Conservation (phyloP, 2,329 filamentous ascomycete species). For the Ophiostoma ulmi region DNA sequence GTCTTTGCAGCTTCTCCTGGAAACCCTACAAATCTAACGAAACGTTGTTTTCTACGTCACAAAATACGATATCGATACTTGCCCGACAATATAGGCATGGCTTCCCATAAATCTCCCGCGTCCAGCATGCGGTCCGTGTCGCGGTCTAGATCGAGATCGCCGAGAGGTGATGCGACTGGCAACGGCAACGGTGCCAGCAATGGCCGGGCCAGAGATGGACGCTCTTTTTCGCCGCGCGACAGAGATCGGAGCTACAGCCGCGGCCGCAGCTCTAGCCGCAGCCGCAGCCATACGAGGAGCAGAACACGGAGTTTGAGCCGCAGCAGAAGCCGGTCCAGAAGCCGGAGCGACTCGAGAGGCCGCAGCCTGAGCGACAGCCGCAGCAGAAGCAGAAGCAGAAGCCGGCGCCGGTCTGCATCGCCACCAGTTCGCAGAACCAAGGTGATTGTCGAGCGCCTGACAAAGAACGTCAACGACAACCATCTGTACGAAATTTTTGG, state of each 20-base stretch:
- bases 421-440: slow-evolving; percentile 23
- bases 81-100: slow-evolving; percentile 7
- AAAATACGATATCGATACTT: background rate
- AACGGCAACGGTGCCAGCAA: background rate
- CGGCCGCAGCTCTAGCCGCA: slow-evolving; percentile 27
- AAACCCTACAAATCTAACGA: too few relatives aligned
- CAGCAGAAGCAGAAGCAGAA: slow-evolving; percentile 29
- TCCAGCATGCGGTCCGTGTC: slow-evolving; percentile 19
- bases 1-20: background rate
- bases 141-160: slow-evolving; percentile 19
- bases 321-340: slow-evolving; percentile 33
- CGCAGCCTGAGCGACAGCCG: slow-evolving; percentile 12
- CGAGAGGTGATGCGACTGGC: background rate
- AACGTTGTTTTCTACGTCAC: too few relatives aligned
- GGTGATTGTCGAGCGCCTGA: slow-evolving; percentile 83
- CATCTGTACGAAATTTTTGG: slow-evolving; percentile 92
- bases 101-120: slow-evolving; percentile 18
- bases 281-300: slow-evolving; percentile 25
- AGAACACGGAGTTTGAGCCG: slow-evolving; percentile 24
- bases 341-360: slow-evolving; percentile 10
- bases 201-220: background rate
- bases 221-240: slow-evolving; percentile 3
- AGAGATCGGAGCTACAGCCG: slow-evolving; percentile 29
- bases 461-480: slow-evolving; percentile 85
- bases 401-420: slow-evolving; percentile 31